phyloP scores from a whole-genome alignment of 176 grass and related monocot genomes.

The Luzula sylvatica region DNA sequence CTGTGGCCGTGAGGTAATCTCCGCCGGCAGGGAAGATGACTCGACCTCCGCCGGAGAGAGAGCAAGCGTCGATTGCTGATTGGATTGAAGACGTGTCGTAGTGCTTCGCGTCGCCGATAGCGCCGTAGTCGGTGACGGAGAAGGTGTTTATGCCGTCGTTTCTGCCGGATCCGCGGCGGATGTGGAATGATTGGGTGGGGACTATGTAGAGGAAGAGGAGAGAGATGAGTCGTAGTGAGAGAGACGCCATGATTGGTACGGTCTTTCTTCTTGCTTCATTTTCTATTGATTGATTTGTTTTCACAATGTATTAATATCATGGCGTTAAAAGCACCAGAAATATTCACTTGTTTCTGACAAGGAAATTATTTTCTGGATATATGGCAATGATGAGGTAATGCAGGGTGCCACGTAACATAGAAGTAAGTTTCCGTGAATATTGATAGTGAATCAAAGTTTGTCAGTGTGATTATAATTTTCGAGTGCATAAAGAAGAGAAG shows the following conservation, averaged over 20 bases:
- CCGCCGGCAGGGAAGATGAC: conserved; percentile 54
- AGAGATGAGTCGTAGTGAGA: background rate
- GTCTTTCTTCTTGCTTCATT: conserved; percentile 5
- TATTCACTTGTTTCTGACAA: too few species aligned
- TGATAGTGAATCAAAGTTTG: too few species aligned
- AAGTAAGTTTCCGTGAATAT: too few species aligned
- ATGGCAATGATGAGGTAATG: too few species aligned
- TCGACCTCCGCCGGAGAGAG: conserved; percentile 43
- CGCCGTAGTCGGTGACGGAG: conserved; percentile 69
- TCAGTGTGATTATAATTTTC: too few species aligned
- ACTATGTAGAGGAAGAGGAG: background rate
- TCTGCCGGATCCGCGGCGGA: conserved; percentile 6
- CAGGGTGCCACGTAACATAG: too few species aligned
- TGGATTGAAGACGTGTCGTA: conserved; percentile 81
- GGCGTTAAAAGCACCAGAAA: too few species aligned
- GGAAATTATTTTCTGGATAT: too few species aligned
- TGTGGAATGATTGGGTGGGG: background rate
- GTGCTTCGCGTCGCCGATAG: conserved; percentile 38
- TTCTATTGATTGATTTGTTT: background rate
- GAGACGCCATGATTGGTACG: conserved; percentile 5
- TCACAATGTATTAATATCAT: too few species aligned
- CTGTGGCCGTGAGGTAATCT: conserved; percentile 75
- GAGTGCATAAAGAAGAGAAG: too few species aligned
- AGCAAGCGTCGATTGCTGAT: conserved; percentile 50
- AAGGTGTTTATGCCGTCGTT: conserved; percentile 22